These are phyloP conservation scores for Penicillium steckii DNA, from an alignment of 495 filamentous ascomycete species.

Conservation along the genomic window DNA sequence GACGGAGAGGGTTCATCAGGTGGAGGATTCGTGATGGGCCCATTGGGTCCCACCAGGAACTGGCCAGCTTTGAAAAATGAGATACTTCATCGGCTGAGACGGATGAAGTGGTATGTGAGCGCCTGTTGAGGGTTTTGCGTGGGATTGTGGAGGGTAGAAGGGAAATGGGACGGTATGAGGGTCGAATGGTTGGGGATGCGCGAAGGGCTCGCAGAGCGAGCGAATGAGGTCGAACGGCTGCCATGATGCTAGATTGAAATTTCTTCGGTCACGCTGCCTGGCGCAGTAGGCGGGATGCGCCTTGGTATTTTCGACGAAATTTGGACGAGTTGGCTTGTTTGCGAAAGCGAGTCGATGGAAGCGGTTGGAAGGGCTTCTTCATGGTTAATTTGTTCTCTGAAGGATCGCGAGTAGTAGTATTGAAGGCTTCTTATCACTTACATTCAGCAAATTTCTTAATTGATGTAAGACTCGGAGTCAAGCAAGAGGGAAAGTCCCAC, in stretches of 20 bases:
- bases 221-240: not conserved
- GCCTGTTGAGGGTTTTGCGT: conserved; percentile 1
- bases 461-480: not conserved
- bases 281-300: not conserved
- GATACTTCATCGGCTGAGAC: conserved; percentile 85
- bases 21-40: conserved; percentile 90
- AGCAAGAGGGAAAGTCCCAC: conserved; percentile 2
- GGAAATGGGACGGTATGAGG: conserved; percentile 6
- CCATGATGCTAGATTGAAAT: not conserved
- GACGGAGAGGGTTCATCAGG: conserved; percentile 95
- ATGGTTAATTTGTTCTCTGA: too few relatives aligned
- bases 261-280: not conserved
- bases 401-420: too few relatives aligned
- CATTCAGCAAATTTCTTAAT: not conserved
- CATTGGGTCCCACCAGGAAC: conserved; percentile 96
- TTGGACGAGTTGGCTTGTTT: not conserved
- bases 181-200: conserved; percentile 3
- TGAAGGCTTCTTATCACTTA: not conserved
- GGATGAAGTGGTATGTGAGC: conserved; percentile 57
- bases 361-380: not conserved
- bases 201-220: conserved; percentile 12
- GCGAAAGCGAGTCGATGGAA: not conserved
- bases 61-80: conserved; percentile 91
- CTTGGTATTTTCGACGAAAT: not conserved
- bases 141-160: not conserved